Evolutionary conservation across 208 protist genomes (phyloP), one percentile per base, ranked within the genome.

Genomic region (Acanthamoeba triangularis): DNA sequence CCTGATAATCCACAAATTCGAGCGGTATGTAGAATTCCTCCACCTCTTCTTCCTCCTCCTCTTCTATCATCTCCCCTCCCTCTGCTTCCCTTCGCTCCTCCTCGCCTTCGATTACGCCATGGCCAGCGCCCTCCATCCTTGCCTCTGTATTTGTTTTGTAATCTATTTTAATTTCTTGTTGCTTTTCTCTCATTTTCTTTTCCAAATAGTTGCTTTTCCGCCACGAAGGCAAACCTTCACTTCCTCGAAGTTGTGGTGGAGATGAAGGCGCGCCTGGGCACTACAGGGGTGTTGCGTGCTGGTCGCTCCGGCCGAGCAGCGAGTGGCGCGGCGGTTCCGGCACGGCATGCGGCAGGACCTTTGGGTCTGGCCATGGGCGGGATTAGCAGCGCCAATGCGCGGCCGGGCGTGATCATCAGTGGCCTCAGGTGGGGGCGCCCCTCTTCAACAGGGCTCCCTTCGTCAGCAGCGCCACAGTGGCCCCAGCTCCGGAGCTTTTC

Each of bases 1-100:
- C 80, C 80, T 88, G 80, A 35, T 47, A 88, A 63, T 88, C 80
- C 30, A 63, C 80, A 63, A 88, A 88, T 41, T 88, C 80, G 28
- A 88, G 41, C 10, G 80, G 80, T 35, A 88, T 54, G 49, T 88
- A 63, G 49, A 88, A 88, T 63, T 88, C 80, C 49, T 88, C 76
- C 47, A 33, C 76, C 44, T 85, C 37, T 28, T 54, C 76, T 7
- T 54, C n/a, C n/a, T n/a, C n/a, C n/a, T n/a, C 35, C 28, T 33
- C 74, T 47, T 82, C 74, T 47, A 35, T 28, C 28, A 18, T 20
- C 47, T 54, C 76, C 11, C 28, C 37, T 13, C 23, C 25, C 10
- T n/a, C 59, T 13, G 7, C 59, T 23, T 65, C 59, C 59, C 16
- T 65, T 4, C 6, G 23, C 72, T 23, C 35, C 69, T 33, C 4